Evolutionary conservation across 1,139 yeast species (phyloP).

Genomic region (Magnusiomyces sp.): DNA sequence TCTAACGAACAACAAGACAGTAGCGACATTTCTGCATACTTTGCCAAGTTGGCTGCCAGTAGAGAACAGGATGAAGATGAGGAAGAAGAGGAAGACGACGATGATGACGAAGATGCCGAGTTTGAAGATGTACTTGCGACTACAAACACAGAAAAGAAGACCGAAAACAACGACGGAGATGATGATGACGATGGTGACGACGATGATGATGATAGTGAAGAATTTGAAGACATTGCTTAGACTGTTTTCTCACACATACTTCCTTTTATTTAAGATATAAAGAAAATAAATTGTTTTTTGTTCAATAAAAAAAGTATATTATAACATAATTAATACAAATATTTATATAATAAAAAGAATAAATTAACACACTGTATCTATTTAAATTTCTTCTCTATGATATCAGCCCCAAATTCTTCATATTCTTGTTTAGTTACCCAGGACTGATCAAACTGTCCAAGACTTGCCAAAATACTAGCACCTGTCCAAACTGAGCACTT

Average conservation of each 20-base stretch:
- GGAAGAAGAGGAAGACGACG: slow-evolving; percentile 40
- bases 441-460: slow-evolving; percentile 91
- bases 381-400: slow-evolving; percentile 34
- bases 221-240: slow-evolving; percentile 37
- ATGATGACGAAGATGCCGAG: slow-evolving; percentile 47
- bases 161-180: slow-evolving; percentile 17
- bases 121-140: slow-evolving; percentile 50
- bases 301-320: not conserved
- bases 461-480: slow-evolving; percentile 81
- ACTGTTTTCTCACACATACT: not conserved
- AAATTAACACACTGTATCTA: slow-evolving; percentile 12
- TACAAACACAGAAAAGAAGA: slow-evolving; percentile 35
- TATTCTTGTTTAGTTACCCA: slow-evolving; percentile 93
- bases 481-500: slow-evolving; percentile 90
- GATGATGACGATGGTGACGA: slow-evolving; percentile 28
- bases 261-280: not conserved
- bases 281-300: too few relatives aligned
- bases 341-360: not conserved
- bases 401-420: slow-evolving; percentile 86
- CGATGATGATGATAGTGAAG: slow-evolving; percentile 46
- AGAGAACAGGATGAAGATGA: slow-evolving; percentile 29
- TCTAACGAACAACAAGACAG: not conserved
- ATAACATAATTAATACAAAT: not conserved
- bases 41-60: not conserved
- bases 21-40: not conserved